Conservation (phyloP, 2,329 filamentous ascomycete species). For the Pseudogymnoascus sp. region DNA sequence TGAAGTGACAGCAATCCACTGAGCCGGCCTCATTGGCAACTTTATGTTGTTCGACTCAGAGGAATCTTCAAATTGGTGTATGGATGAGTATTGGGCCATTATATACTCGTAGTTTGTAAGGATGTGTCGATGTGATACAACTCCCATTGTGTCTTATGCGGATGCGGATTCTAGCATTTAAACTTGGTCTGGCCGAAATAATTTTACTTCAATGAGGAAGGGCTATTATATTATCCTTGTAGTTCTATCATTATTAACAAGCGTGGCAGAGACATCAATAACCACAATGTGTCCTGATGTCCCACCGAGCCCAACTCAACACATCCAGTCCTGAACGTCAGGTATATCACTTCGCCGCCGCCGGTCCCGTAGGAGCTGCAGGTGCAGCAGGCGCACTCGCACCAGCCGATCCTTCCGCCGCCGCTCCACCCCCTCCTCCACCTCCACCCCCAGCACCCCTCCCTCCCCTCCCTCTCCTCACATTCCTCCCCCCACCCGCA, state of each 20-base stretch:
- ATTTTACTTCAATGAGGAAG: not conserved
- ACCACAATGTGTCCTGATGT: not conserved
- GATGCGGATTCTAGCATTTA: no score
- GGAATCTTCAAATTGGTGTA: no score
- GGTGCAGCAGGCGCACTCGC: constrained; percentile 11
- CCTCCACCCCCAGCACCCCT: constrained; percentile 17
- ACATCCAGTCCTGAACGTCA: not conserved
- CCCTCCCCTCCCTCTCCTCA: constrained; percentile 2
- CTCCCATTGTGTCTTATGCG: no score
- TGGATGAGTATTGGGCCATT: no score
- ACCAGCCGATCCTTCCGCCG: constrained; percentile 12
- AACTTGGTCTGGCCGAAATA: no score
- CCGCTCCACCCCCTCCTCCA: constrained; percentile 17
- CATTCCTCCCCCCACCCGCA: constrained; percentile 8
- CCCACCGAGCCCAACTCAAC: not conserved
- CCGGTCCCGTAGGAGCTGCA: constrained; percentile 20
- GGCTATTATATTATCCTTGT: not conserved
- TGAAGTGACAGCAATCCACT: not conserved
- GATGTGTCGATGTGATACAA: no score
- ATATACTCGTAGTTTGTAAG: no score
- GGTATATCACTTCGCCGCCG: constrained; percentile 17
- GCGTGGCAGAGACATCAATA: not conserved
- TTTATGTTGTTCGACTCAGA: no score
- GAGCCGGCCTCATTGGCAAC: no score
- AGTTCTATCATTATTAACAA: not conserved